phyloP scores from a whole-genome alignment of 257 asterid genomes.

The Ophiorrhiza pumila region DNA sequence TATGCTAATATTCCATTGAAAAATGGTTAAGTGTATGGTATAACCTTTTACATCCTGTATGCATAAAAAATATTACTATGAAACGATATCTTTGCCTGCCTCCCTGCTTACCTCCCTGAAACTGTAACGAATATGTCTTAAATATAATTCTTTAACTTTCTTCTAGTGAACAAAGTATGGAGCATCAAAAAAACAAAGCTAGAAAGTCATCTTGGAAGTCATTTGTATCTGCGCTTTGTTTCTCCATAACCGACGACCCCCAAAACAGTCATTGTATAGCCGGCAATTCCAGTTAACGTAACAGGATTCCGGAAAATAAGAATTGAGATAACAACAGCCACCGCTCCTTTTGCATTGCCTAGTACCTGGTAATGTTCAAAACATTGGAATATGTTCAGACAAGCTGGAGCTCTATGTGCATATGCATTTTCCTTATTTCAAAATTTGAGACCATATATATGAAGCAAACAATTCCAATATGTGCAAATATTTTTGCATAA shows the following conservation, averaged over 20 bases:
- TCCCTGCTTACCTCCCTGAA: not conserved
- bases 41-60: slow-evolving; percentile 7
- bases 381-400: slow-evolving; percentile 5
- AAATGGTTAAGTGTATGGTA: not conserved
- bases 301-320: slow-evolving; percentile 88
- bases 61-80: not conserved
- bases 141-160: not conserved
- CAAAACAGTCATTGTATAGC: slow-evolving; percentile 89
- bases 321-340: slow-evolving; percentile 95
- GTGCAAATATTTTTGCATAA: not conserved
- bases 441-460: not conserved
- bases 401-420: not conserved
- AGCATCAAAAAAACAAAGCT: not conserved
- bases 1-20: not conserved
- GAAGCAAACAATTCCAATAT: not conserved
- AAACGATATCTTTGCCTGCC: slow-evolving; percentile 4
- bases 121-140: not conserved
- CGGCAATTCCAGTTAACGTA: slow-evolving; percentile 82
- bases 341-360: slow-evolving; percentile 99
- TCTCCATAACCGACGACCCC: slow-evolving; percentile 98
- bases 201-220: slow-evolving; percentile 33
- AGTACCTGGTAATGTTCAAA: slow-evolving; percentile 51
- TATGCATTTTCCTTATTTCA: not conserved
- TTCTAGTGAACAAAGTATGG: not conserved
- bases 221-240: slow-evolving; percentile 77